Percentiles rank a stretch among this genome's conserved stretches.
phyloP scores from a whole-genome alignment of 2,329 filamentous ascomycete species.

The Dactylella cylindrospora region DNA sequence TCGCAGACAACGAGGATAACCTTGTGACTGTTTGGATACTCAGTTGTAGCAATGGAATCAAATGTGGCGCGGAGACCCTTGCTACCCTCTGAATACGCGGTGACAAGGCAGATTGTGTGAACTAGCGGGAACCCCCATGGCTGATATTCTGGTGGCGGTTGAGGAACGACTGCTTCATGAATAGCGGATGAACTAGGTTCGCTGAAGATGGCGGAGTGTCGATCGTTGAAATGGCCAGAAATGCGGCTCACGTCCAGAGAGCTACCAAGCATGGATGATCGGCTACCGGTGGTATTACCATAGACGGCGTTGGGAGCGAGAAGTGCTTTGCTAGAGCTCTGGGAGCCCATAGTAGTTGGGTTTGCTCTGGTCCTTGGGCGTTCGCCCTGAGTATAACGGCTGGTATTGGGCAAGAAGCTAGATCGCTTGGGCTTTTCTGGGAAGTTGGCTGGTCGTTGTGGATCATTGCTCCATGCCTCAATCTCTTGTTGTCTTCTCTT shows the following conservation, averaged over 20 bases:
- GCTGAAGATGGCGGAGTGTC: conserved; percentile 41
- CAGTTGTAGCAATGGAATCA: conserved; percentile 94
- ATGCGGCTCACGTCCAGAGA: conserved; percentile 54
- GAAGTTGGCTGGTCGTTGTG: conserved; percentile 84
- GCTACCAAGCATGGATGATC: conserved; percentile 58
- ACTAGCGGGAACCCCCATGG: conserved; percentile 94
- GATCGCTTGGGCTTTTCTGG: conserved; percentile 71
- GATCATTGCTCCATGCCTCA: conserved; percentile 96
- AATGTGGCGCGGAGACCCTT: conserved; percentile 90
- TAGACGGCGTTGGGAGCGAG: conserved; percentile 73
- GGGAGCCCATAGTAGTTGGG: conserved; percentile 94
- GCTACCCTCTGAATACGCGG: conserved; percentile 93
- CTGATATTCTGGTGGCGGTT: conserved; percentile 95
- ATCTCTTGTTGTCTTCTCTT: conserved; percentile 90
- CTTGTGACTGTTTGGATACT: conserved; percentile 99
- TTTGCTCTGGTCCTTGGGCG: conserved; percentile 58
- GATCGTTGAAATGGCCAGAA: conserved; percentile 41
- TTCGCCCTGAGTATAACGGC: conserved; percentile 74
- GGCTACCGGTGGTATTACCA: conserved; percentile 60
- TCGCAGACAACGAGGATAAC: conserved; percentile 94
- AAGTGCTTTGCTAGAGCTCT: conserved; percentile 72
- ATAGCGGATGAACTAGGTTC: conserved; percentile 59
- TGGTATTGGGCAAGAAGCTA: conserved; percentile 91
- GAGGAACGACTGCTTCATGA: conserved; percentile 90
- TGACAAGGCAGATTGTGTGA: conserved; percentile 90